phyloP scores from a whole-genome alignment of 768 basidiomycete genomes.

The Strobilomyces confusus region DNA sequence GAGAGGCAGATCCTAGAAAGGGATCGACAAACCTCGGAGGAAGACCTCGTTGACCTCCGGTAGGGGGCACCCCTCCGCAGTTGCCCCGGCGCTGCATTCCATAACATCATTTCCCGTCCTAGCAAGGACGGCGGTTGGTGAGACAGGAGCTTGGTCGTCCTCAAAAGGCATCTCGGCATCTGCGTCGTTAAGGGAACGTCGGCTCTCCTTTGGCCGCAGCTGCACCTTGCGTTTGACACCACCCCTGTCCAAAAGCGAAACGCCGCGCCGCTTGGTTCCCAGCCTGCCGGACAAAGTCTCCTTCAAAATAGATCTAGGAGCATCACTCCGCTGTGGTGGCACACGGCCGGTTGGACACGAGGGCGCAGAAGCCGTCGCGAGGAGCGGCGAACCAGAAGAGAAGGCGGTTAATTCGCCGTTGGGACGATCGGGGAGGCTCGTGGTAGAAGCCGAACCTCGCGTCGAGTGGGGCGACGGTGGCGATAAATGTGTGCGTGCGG shows the following conservation, averaged over 20 bases:
- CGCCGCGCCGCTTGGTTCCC: constrained; percentile 7
- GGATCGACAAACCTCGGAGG: constrained; percentile 60
- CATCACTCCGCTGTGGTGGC: constrained; percentile 5
- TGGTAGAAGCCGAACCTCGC: constrained; percentile 11
- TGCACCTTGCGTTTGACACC: constrained; percentile 7
- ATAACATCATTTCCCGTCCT: constrained; percentile 53
- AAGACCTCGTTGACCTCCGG: constrained; percentile 44
- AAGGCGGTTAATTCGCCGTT: constrained; percentile 10
- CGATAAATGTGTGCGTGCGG: constrained; percentile 17
- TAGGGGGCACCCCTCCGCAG: constrained; percentile 23
- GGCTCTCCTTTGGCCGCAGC: constrained; percentile 20
- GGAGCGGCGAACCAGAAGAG: constrained; percentile 26
- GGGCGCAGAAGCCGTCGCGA: constrained; percentile 11
- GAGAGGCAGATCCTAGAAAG: neutral
- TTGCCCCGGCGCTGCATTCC: constrained; percentile 64
- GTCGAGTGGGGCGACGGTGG: constrained; percentile 9
- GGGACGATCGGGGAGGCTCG: constrained; percentile 13
- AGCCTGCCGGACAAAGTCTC: constrained; percentile 5
- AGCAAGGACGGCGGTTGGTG: constrained; percentile 64
- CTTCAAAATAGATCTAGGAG: constrained; percentile 26
- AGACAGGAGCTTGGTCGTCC: constrained; percentile 37
- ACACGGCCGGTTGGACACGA: constrained; percentile 4
- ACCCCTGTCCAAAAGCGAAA: constrained; percentile 13
- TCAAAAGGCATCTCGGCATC: constrained; percentile 1
- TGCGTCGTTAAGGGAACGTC: constrained; percentile 20